A percentile compares a stretch with the other conserved stretches of the same genome.
These are phyloP conservation scores for Musa acuminata DNA, from an alignment of 176 grass and related monocot genomes.

Conservation along the genomic window DNA sequence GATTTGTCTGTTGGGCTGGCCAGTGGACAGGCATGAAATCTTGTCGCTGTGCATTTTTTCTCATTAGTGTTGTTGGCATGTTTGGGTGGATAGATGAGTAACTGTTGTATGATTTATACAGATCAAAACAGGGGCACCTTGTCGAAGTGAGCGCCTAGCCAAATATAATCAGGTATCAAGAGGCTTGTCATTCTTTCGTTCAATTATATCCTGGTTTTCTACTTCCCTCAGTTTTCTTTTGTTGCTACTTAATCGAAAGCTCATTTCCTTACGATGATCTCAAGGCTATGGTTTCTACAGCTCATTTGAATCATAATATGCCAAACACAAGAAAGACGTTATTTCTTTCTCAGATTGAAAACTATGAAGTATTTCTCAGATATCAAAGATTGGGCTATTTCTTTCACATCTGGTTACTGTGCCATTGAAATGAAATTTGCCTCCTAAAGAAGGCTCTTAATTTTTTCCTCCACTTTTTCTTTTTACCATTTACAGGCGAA, in stretches of 20 bases:
- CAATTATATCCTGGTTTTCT: background rate
- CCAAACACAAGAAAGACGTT: too few relatives aligned
- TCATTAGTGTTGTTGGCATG: background rate
- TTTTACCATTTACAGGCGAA: background rate
- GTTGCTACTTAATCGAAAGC: background rate
- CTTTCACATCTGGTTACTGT: too few relatives aligned
- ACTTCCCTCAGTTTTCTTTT: background rate
- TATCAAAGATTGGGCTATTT: too few relatives aligned
- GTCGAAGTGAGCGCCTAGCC: constrained; percentile 77
- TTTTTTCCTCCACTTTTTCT: background rate
- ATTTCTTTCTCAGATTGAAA: too few relatives aligned
- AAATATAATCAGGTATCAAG: constrained; percentile 87
- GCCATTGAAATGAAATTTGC: too few relatives aligned
- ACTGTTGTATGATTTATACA: constrained; percentile 20
- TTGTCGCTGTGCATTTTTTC: background rate
- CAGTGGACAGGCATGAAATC: constrained; percentile 68
- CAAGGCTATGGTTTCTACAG: too few relatives aligned
- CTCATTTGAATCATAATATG: too few relatives aligned
- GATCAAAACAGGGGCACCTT: constrained; percentile 97
- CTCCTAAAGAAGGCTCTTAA: background rate
- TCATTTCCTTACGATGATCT: too few relatives aligned
- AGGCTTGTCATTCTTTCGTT: background rate
- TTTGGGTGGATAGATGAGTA: background rate
- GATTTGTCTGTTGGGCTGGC: constrained; percentile 89
- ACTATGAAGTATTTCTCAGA: too few relatives aligned